These are phyloP conservation scores for Clavispora fructus DNA, from an alignment of 805 yeast species.

Conservation along the genomic window DNA sequence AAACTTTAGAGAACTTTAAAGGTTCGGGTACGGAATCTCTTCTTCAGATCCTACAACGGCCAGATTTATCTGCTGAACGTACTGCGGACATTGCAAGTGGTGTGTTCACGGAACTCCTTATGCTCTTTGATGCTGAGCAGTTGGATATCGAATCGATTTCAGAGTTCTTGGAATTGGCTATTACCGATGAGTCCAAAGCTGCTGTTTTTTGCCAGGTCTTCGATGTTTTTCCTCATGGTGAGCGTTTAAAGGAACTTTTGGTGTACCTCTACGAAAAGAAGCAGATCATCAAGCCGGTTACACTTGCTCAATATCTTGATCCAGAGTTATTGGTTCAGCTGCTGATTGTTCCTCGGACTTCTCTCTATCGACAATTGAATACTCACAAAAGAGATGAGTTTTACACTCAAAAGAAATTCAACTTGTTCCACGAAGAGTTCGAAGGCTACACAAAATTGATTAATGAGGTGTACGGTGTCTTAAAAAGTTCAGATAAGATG, in stretches of 20 bases:
- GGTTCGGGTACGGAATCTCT: slow-evolving; percentile 29
- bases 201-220: slow-evolving; percentile 32
- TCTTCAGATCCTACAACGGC: slow-evolving; percentile 25
- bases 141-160: slow-evolving; percentile 14
- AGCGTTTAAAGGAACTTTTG: slow-evolving; percentile 18
- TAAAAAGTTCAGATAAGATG: slow-evolving; percentile 34
- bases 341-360: slow-evolving; percentile 27
- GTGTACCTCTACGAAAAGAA: slow-evolving; percentile 18
- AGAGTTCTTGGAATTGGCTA: slow-evolving; percentile 22
- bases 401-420: slow-evolving; percentile 53
- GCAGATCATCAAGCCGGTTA: slow-evolving; percentile 24
- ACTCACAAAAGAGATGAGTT: slow-evolving; percentile 36
- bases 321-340: slow-evolving; percentile 23
- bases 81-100: slow-evolving; percentile 17
- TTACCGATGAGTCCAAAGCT: slow-evolving; percentile 29
- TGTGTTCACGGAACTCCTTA: slow-evolving; percentile 30
- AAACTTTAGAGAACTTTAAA: slow-evolving; percentile 26
- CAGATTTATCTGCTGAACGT: slow-evolving; percentile 14
- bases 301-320: slow-evolving; percentile 26
- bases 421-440: slow-evolving; percentile 65
- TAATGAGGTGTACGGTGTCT: slow-evolving; percentile 41
- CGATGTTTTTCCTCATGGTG: slow-evolving; percentile 31
- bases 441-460: slow-evolving; percentile 72
- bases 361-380: slow-evolving; percentile 34
- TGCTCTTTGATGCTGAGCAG: slow-evolving; percentile 19